Conservation (phyloP, 2,329 filamentous ascomycete genomes). For the Davidsoniella neocaledoniae region DNA sequence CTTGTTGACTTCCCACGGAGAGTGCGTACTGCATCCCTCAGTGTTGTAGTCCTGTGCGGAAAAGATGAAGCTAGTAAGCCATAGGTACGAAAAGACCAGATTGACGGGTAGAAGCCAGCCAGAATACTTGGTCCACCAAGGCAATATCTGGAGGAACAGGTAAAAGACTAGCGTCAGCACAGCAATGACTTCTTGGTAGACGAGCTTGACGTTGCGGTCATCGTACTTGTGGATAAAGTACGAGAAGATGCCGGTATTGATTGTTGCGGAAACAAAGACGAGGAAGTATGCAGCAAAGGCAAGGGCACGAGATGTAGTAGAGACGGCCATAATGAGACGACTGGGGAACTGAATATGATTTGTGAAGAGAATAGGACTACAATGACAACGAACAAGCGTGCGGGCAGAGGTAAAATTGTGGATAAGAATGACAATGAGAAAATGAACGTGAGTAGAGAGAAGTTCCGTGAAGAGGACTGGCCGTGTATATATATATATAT, state of each 20-base stretch:
- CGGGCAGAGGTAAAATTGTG: too few species aligned
- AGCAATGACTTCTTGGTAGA: conserved; percentile 17
- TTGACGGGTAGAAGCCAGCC: conserved; percentile 15
- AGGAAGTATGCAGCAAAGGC: conserved; percentile 15
- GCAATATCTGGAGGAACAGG: conserved; percentile 14
- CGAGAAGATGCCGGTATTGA: conserved; percentile 16
- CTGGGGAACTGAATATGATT: neutral
- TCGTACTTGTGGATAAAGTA: conserved; percentile 14
- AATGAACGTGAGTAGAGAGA: neutral
- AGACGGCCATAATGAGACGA: neutral
- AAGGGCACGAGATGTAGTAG: neutral
- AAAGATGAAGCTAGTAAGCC: conserved; percentile 18
- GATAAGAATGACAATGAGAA: neutral
- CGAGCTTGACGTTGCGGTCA: conserved; percentile 13
- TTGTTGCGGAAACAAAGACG: conserved; percentile 15
- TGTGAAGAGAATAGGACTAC: neutral
- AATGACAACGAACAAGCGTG: neutral
- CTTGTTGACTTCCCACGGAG: neutral
- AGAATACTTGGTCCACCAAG: conserved; percentile 14
- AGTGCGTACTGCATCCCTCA: conserved; percentile 11
- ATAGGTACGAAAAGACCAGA: conserved; percentile 17
- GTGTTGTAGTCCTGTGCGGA: conserved; percentile 15
- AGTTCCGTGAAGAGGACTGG: neutral
- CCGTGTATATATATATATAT: neutral
- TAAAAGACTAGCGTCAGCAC: conserved; percentile 15